Evolutionary conservation across 1,284 basidiomycete species (phyloP).

Genomic region (Apiotrichum gracile): DNA sequence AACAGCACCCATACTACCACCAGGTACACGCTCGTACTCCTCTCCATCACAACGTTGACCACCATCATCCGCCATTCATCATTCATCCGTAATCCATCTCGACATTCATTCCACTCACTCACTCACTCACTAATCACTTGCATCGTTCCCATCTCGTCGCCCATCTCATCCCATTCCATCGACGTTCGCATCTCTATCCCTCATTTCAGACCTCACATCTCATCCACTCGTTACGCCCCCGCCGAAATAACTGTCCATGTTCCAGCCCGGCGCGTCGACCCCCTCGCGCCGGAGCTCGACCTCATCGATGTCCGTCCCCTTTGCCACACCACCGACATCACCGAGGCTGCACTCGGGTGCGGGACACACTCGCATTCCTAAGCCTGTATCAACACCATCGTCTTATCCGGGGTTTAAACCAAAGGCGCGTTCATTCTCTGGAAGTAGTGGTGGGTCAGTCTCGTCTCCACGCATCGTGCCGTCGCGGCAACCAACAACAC

Average conservation of each 20-base stretch:
- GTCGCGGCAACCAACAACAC: not conserved
- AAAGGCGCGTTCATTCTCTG: conserved; percentile 4
- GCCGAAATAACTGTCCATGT: not conserved
- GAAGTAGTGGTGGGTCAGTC: not conserved
- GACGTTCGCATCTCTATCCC: not conserved
- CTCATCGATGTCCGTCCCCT: conserved; percentile 7
- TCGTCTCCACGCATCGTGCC: not conserved
- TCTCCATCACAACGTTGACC: too few relatives aligned
- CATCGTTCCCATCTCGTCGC: too few relatives aligned
- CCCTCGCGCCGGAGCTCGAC: conserved; percentile 14
- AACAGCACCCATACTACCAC: too few relatives aligned
- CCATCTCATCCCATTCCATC: not conserved
- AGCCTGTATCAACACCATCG: not conserved
- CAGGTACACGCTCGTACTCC: too few relatives aligned
- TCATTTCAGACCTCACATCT: not conserved
- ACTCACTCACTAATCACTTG: not conserved
- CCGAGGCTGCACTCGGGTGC: not conserved
- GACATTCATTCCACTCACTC: not conserved
- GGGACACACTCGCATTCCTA: not conserved
- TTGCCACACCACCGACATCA: conserved; percentile 15
- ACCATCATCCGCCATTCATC: too few relatives aligned
- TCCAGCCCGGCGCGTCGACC: conserved; percentile 7
- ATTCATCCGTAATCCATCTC: not conserved
- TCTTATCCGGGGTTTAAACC: not conserved
- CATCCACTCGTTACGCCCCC: not conserved